Base-by-base conservation (phyloP, 2,329 filamentous ascomycete species). In the Ophiostoma perfectum region DNA sequence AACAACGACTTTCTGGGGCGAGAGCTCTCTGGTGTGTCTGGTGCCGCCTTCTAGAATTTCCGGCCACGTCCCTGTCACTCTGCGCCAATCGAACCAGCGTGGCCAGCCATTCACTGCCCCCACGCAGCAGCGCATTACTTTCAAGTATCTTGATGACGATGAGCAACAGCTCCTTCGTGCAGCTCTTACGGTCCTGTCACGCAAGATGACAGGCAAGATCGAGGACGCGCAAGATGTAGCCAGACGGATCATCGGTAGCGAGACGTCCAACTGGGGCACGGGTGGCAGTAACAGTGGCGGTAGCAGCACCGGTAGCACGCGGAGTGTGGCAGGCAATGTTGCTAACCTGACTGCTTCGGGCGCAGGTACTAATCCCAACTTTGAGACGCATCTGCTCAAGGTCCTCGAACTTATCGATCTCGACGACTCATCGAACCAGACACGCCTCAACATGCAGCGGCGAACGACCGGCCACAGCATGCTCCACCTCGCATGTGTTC, bases 361-460 rank as follows among this genome's bases (percentile, higher is more conserved):
- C 79, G 66, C 49, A 27, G 58, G 67, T 11, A 52, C 78, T 8
- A 76, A 77, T 55, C 77, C 79, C 41, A 84, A 88, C 74, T 81
- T 90, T 27, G 90, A 93, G 75, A 82, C 83, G 12, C 85, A 88
- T 71, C 84, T 95, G 71, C 80, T 95, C 72, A 88, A 86, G 72
- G 87, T 90, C 69, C 81, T 95, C n/a, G 90, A 94, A 73, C 82
- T 92, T 62, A 89, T 93, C 74, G 91, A 94, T 75, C 81, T 92
- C 39, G 89, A 92, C 75, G 89, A 93, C 73, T 92, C 86, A 74
- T 84, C 88, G 4, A 83, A 89, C 71, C 83, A 84, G 73, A 85
- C 90, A 14, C 85, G 84, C 39, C 86, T 91, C 71, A 90, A 95
- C 74, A 80, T 89, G 66, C 84, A 83, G 74, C 78, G 80, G 73